Evolutionary conservation across 805 yeast species (phyloP).

Genomic region (Metschnikowia picachoensis): DNA sequence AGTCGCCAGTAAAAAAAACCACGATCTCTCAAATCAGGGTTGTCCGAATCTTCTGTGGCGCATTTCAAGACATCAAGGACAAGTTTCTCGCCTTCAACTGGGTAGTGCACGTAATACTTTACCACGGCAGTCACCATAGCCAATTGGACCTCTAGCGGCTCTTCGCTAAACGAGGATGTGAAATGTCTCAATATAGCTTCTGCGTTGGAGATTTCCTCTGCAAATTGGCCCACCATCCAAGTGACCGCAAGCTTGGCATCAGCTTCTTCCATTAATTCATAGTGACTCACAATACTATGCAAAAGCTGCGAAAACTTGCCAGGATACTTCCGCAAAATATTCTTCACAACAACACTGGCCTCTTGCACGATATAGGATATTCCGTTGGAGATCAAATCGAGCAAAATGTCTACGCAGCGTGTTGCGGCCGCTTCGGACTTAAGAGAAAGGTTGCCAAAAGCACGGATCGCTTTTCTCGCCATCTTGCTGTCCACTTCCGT

Average conservation of each 20-base stretch:
- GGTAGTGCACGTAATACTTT: slow-evolving; percentile 59
- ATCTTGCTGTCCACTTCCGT: slow-evolving; percentile 81
- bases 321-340: slow-evolving; percentile 75
- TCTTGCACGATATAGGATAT: slow-evolving; percentile 79
- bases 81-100: slow-evolving; percentile 50
- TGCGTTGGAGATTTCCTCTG: slow-evolving; percentile 43
- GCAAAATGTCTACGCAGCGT: slow-evolving; percentile 59
- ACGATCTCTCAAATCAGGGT: slow-evolving; percentile 84
- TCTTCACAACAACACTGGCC: slow-evolving; percentile 68
- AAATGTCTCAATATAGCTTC: slow-evolving; percentile 39
- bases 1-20: slow-evolving; percentile 86
- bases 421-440: slow-evolving; percentile 61
- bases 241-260: slow-evolving; percentile 75
- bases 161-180: slow-evolving; percentile 50
- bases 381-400: slow-evolving; percentile 58
- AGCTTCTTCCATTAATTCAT: slow-evolving; percentile 58
- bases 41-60: slow-evolving; percentile 70
- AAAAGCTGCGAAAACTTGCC: slow-evolving; percentile 40
- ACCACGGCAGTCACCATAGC: slow-evolving; percentile 70
- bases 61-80: slow-evolving; percentile 57
- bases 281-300: slow-evolving; percentile 26
- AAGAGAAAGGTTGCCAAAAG: slow-evolving; percentile 85
- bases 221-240: slow-evolving; percentile 82
- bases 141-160: slow-evolving; percentile 69
- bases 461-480: slow-evolving; percentile 83